phyloP scores from a whole-genome alignment of 2,329 filamentous ascomycete species.

The Passalora sequoiae region DNA sequence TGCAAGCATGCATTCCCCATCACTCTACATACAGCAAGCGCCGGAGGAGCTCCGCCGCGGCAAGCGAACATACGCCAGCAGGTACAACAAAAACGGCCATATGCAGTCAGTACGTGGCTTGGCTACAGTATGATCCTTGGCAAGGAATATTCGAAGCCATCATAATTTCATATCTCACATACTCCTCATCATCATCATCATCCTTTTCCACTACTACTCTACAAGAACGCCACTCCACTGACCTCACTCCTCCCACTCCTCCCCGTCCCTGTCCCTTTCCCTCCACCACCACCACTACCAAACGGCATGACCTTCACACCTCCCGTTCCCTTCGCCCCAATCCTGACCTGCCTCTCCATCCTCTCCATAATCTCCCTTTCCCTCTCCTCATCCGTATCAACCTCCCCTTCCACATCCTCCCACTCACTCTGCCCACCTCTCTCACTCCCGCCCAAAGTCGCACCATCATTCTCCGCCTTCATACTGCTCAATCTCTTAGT shows the following conservation, averaged over 20 bases:
- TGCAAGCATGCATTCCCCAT: too few species aligned
- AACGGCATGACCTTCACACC: slow-evolving; percentile 2
- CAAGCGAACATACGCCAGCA: too few species aligned
- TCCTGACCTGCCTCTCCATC: background rate
- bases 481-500: slow-evolving; percentile 29
- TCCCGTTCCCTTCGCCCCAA: background rate
- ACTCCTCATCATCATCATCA: background rate
- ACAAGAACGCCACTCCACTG: slow-evolving; percentile 9
- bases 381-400: slow-evolving; percentile 15
- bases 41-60: background rate
- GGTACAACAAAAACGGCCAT: too few species aligned
- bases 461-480: slow-evolving; percentile 21
- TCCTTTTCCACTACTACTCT: background rate
- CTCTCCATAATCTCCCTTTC: background rate
- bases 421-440: slow-evolving; percentile 3
- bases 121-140: too few species aligned
- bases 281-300: background rate
- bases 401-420: slow-evolving; percentile 3
- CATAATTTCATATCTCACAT: background rate
- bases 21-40: too few species aligned
- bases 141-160: too few species aligned
- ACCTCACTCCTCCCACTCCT: slow-evolving; percentile 7
- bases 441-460: slow-evolving; percentile 21
- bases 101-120: too few species aligned
- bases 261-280: background rate